These are phyloP conservation scores for Fusarium albosuccineum DNA, from an alignment of 2,329 filamentous ascomycete genomes.

Conservation along the genomic window DNA sequence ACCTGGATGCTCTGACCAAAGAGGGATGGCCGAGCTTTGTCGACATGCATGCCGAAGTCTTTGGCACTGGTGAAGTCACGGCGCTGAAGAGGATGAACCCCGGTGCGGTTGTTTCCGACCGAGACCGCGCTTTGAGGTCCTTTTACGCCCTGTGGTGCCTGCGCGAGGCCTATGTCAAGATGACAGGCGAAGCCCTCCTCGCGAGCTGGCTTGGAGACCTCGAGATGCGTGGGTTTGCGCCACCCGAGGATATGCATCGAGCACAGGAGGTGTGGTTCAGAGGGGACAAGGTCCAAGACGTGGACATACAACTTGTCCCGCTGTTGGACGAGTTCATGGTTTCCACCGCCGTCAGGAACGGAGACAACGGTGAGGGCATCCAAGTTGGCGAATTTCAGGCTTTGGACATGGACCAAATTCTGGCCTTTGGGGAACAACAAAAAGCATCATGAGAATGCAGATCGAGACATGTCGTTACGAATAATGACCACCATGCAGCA, in stretches of 20 bases:
- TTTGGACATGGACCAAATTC: slow-evolving; percentile 60
- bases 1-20: slow-evolving; percentile 66
- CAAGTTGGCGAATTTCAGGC: slow-evolving; percentile 57
- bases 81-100: slow-evolving; percentile 67
- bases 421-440: slow-evolving; percentile 57
- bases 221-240: slow-evolving; percentile 74
- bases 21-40: slow-evolving; percentile 77
- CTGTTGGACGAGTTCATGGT: slow-evolving; percentile 68
- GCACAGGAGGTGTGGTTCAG: slow-evolving; percentile 51
- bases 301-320: slow-evolving; percentile 52
- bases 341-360: slow-evolving; percentile 63
- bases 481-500: slow-evolving; percentile 6
- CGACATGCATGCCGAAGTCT: slow-evolving; percentile 78
- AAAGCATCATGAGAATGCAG: slow-evolving; percentile 6
- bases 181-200: slow-evolving; percentile 82
- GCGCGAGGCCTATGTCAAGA: slow-evolving; percentile 86
- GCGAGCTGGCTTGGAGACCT: slow-evolving; percentile 79
- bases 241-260: slow-evolving; percentile 57
- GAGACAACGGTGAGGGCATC: slow-evolving; percentile 55
- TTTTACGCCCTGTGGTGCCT: slow-evolving; percentile 86
- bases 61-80: slow-evolving; percentile 71
- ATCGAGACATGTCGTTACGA: slow-evolving; percentile 1
- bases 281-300: slow-evolving; percentile 49
- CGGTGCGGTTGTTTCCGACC: slow-evolving; percentile 40
- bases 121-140: slow-evolving; percentile 72